These are phyloP conservation scores for Arachis monticola DNA, from an alignment of 331 rosid genomes.

Conservation along the genomic window DNA sequence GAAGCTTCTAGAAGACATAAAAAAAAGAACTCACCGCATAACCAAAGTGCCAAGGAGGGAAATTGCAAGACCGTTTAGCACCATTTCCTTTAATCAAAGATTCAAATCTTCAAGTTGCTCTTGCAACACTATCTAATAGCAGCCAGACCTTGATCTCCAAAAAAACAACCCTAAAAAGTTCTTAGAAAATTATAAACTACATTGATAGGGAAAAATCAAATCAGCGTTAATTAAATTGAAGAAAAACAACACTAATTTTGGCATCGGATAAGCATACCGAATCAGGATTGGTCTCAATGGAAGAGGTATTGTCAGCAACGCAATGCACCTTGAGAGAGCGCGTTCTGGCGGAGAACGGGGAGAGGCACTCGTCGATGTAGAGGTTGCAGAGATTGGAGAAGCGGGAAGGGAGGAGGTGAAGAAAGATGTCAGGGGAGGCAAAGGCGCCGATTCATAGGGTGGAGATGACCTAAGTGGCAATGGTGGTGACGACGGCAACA, in stretches of 20 bases:
- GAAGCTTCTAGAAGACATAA: constrained; percentile 11
- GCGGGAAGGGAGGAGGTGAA: constrained; percentile 56
- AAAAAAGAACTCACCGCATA: constrained; percentile 77
- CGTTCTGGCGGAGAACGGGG: constrained; percentile 43
- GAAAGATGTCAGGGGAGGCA: constrained; percentile 55
- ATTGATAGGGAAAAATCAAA: neutral
- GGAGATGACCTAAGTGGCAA: neutral
- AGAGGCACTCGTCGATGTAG: constrained; percentile 66
- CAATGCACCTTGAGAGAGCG: constrained; percentile 38
- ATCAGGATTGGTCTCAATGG: constrained; percentile 45
- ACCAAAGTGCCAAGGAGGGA: constrained; percentile 93
- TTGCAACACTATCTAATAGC: constrained; percentile 66
- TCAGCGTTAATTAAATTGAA: neutral
- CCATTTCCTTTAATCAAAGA: constrained; percentile 75
- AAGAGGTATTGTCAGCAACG: constrained; percentile 26
- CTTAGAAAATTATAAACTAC: constrained; percentile 15
- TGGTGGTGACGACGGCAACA: no score
- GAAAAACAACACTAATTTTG: constrained; percentile 48
- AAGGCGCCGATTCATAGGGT: constrained; percentile 69
- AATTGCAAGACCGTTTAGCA: constrained; percentile 86
- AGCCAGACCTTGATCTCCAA: constrained; percentile 53
- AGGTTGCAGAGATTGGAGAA: constrained; percentile 60
- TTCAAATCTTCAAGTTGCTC: constrained; percentile 69
- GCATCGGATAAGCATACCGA: constrained; percentile 60
- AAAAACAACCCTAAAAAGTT: constrained; percentile 75